phyloP scores from a whole-genome alignment of 257 asterid species.

The Mitragyna speciosa region DNA sequence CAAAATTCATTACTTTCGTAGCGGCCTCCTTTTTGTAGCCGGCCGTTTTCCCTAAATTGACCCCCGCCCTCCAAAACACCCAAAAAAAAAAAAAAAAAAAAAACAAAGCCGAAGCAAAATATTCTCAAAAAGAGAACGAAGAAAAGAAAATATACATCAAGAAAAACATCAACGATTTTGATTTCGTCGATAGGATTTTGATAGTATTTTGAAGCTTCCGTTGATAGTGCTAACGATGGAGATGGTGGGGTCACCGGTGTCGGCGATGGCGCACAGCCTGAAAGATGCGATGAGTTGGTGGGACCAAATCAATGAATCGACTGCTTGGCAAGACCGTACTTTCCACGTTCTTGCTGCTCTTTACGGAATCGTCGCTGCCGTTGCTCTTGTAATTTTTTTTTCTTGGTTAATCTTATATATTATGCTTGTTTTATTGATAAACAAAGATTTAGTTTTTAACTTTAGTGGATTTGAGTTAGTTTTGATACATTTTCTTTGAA shows the following conservation, averaged over 20 bases:
- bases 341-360: constrained; percentile 66
- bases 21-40: constrained; percentile 28
- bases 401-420: background rate
- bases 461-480: background rate
- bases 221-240: constrained; percentile 45
- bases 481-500: background rate
- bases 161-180: background rate
- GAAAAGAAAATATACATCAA: background rate
- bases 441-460: background rate
- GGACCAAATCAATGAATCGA: constrained; percentile 60
- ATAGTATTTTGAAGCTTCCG: constrained; percentile 29
- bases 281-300: constrained; percentile 74
- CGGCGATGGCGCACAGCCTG: constrained; percentile 53
- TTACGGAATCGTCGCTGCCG: constrained; percentile 68
- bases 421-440: background rate
- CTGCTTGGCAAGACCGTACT: constrained; percentile 78
- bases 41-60: constrained; percentile 25
- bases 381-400: constrained; percentile 64
- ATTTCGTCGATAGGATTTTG: background rate
- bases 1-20: constrained; percentile 3
- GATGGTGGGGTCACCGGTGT: constrained; percentile 39
- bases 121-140: background rate
- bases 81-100: too few relatives aligned
- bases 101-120: background rate
- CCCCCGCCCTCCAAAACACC: background rate